Percentiles rank a stretch among this genome's conserved stretches.
phyloP scores from a whole-genome alignment of 176 grass and related monocot genomes.

The Sorghum bicolor region Sorghum_bicolor_NCBIv3 NC_012879.2:56188001-56188500 shows the following conservation, averaged over 20 bases:
- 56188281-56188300: not conserved
- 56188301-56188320: not conserved
- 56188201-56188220: not conserved
- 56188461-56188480: slow-evolving; percentile 94
- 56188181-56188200: not conserved
- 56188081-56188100: not conserved
- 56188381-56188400: not conserved
- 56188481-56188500: slow-evolving; percentile 83
- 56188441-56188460: slow-evolving; percentile 84
- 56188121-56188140: not conserved
- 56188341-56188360: not conserved
- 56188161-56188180: not conserved
- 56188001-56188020: not conserved
- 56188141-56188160: not conserved
- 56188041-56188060: not conserved
- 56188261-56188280: not conserved
- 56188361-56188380: not conserved
- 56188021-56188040: not conserved
- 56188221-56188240: not conserved
- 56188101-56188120: not conserved
- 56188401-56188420: not conserved
- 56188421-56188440: not conserved
- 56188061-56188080: not conserved
- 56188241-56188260: not conserved
- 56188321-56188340: not conserved